Percentiles rank a stretch among this genome's conserved stretches.
phyloP scores from a whole-genome alignment of 768 basidiomycete species.

The Suillus clintonianus region DNA sequence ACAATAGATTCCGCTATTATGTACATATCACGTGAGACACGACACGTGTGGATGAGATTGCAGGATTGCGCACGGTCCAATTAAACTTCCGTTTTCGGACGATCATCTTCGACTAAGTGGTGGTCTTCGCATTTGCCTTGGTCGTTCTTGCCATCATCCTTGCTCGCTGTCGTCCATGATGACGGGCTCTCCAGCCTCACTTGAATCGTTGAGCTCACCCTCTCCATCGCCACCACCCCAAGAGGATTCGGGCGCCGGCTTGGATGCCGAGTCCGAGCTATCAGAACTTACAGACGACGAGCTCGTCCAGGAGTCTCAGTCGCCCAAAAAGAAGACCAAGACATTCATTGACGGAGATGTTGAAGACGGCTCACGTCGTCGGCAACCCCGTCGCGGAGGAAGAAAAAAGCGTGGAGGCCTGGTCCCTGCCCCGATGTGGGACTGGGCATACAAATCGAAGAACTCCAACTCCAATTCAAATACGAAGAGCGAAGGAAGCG shows the following conservation, averaged over 20 bases:
- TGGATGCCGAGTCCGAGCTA: conserved; percentile 74
- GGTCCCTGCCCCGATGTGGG: conserved; percentile 84
- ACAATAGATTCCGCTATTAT: background rate
- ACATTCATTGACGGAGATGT: conserved; percentile 1
- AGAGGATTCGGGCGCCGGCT: conserved; percentile 37
- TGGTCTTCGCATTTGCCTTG: background rate
- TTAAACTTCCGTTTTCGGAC: conserved; percentile 2
- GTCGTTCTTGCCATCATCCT: background rate
- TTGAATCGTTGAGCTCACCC: conserved; percentile 69
- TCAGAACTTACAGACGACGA: conserved; percentile 86
- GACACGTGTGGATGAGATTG: conserved; percentile 5
- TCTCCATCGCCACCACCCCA: conserved; percentile 37
- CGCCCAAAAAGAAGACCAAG: conserved; percentile 13
- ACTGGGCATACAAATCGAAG: conserved; percentile 65
- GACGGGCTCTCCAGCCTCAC: conserved; percentile 63
- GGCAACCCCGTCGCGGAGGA: conserved; percentile 24
- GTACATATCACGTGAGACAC: background rate
- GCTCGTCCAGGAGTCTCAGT: conserved; percentile 48
- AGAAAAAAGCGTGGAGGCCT: conserved; percentile 64
- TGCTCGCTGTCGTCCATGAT: conserved; percentile 32
- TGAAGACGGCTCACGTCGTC: conserved; percentile 10
- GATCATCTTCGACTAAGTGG: conserved; percentile 6
- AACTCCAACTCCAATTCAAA: conserved; percentile 34
- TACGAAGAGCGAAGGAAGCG: conserved; percentile 51
- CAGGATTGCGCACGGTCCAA: conserved; percentile 7